Conservation (phyloP, 2,329 filamentous ascomycete genomes). For the Fusarium sterilihyphosum region DNA sequence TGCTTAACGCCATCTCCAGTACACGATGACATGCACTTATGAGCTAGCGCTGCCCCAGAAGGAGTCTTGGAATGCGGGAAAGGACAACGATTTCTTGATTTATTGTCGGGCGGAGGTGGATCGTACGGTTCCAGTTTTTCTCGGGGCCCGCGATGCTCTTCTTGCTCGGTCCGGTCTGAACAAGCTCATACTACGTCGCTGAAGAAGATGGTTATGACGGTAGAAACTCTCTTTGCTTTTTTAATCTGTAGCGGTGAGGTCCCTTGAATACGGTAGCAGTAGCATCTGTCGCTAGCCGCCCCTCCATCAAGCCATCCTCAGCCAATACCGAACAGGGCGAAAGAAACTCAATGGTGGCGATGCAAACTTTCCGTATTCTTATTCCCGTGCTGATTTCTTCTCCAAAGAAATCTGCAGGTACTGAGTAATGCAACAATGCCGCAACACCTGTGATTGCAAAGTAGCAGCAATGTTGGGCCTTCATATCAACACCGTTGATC, state of each 20-base stretch:
- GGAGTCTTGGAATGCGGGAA: slow-evolving; percentile 39
- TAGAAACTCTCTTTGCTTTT: not conserved
- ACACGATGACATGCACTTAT: not conserved
- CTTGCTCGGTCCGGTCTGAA: not conserved
- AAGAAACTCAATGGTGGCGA: slow-evolving; percentile 13
- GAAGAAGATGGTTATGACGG: not conserved
- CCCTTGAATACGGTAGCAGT: not conserved
- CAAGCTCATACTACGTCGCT: not conserved
- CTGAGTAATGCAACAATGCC: not conserved
- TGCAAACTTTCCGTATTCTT: slow-evolving; percentile 3
- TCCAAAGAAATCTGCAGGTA: not conserved
- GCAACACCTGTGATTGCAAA: not conserved
- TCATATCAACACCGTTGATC: not conserved
- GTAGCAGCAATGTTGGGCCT: not conserved
- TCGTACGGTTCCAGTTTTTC: slow-evolving; percentile 24
- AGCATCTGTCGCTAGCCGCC: slow-evolving; percentile 19
- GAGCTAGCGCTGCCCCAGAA: slow-evolving; percentile 26
- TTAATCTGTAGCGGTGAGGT: slow-evolving; percentile 22
- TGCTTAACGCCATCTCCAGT: slow-evolving; percentile 32
- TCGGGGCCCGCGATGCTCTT: slow-evolving; percentile 27
- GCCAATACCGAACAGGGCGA: not conserved
- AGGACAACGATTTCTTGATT: slow-evolving; percentile 24
- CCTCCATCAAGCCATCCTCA: slow-evolving; percentile 14
- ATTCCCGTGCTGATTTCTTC: not conserved
- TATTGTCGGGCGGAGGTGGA: slow-evolving; percentile 18